Conservation (phyloP, 768 basidiomycete genomes). For the Clathrus columnatus region DNA sequence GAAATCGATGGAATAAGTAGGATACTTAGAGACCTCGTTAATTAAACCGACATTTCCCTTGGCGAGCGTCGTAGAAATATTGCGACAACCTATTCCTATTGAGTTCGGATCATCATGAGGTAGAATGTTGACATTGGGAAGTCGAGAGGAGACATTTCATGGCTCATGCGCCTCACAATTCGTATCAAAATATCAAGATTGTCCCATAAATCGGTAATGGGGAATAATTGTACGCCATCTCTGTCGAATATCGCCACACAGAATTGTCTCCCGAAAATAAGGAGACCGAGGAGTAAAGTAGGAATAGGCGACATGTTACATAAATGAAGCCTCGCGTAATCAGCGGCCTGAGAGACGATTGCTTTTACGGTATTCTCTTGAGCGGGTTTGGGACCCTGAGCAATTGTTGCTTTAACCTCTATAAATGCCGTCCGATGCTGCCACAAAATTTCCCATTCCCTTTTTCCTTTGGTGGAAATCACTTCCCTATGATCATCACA, state of each 20-base stretch:
- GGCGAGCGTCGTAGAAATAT: background rate
- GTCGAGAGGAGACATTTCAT: slow-evolving; percentile 3
- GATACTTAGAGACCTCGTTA: background rate
- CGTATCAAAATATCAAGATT: slow-evolving; percentile 19
- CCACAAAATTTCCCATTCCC: background rate
- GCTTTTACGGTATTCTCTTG: background rate
- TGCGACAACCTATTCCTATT: background rate
- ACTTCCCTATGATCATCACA: background rate
- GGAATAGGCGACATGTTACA: slow-evolving; percentile 23
- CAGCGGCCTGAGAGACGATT: slow-evolving; percentile 17
- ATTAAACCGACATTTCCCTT: background rate
- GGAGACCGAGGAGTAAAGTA: slow-evolving; percentile 22
- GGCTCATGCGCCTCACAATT: slow-evolving; percentile 16
- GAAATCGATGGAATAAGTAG: background rate
- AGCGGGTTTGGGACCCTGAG: background rate
- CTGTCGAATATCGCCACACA: slow-evolving; percentile 26
- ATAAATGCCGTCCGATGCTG: background rate
- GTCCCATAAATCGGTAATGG: slow-evolving; percentile 17
- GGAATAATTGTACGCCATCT: slow-evolving; percentile 21
- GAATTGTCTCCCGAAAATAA: slow-evolving; percentile 24
- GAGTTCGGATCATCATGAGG: background rate
- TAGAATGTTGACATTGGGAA: slow-evolving; percentile 7
- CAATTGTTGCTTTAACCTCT: background rate
- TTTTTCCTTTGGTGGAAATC: background rate
- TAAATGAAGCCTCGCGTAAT: slow-evolving; percentile 23